Evolutionary conservation across 2,329 filamentous ascomycete species (phyloP), one percentile per base, ranked within the genome.

Genomic region (Geoglossum cookeanum): DNA sequence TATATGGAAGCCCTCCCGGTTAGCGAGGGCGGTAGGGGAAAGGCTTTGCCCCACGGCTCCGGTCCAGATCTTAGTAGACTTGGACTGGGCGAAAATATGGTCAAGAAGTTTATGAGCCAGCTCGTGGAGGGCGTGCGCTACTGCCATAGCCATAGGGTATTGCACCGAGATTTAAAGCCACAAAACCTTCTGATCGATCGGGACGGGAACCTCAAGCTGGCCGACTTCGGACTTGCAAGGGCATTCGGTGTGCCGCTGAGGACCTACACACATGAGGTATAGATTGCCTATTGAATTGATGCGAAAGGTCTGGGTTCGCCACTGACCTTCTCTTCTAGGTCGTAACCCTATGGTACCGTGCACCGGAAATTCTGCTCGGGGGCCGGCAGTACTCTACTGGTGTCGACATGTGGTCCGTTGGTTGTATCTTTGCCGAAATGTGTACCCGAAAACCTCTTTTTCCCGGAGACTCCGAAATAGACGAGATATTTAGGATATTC

Each of bases 361-460:
- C 88, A 7, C 89, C 89, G 0, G 89, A 95, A 69, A 94, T 95
- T 70, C 77, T 95, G 22, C 80, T 95, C 1, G 89, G 89, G 67
- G 88, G 89, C 58, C 83, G 89, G 56, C 88, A 94, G 69, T 95
- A 95, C 73, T 92, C 87, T 13, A 95, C 89, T 13, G 89, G 89
- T 58, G 88, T 95, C 47, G 89, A 95, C 67, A 95, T 95, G 86
- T 95, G 89, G 89, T 92, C 87, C 35, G 83, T 90, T 55, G 89
- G 89, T 60, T 92, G 88, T 70, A 95, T 95, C 70, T 94, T 95
- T 69, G 89, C 90, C 8, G 89, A 95, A 71, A 95, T 95, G 90
- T 94, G 87, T 71, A 95, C 89, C 1, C 81, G 87, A 65, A 94
- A 94, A 72, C 88, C 89, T 4, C 76, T 95, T 48, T 95, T 95